Evolutionary conservation across 352 stramenopile species (phyloP).

Genomic region (Globisporangium sylvaticum): DNA sequence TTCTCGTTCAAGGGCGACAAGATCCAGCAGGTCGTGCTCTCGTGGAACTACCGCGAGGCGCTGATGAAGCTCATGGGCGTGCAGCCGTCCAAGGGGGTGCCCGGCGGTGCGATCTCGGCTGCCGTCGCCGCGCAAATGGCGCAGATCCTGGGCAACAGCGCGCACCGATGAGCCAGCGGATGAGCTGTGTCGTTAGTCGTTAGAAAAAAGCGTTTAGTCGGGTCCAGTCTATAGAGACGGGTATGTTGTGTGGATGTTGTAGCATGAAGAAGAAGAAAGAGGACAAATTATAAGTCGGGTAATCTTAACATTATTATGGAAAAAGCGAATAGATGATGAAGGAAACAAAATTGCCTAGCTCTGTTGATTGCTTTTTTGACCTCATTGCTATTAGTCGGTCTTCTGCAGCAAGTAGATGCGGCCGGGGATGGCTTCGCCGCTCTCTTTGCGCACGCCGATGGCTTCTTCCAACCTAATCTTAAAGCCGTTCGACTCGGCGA

Average conservation of each 20-base stretch:
- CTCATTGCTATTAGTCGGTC: neutral
- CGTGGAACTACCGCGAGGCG: constrained; percentile 73
- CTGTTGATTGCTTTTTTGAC: neutral
- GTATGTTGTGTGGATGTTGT: neutral
- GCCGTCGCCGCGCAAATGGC: neutral
- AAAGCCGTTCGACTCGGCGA: constrained; percentile 42
- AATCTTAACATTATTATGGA: constrained; percentile 6
- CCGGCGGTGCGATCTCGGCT: constrained; percentile 19
- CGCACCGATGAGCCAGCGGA: constrained; percentile 14
- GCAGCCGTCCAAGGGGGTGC: constrained; percentile 20
- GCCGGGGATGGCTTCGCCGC: constrained; percentile 59
- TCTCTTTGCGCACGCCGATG: constrained; percentile 69
- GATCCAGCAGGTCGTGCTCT: constrained; percentile 66
- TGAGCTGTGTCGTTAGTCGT: neutral
- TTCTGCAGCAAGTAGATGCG: constrained; percentile 55
- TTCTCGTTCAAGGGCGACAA: constrained; percentile 78
- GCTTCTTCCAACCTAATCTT: constrained; percentile 32
- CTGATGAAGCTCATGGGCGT: constrained; percentile 71
- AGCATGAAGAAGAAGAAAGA: neutral
- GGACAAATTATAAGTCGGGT: constrained; percentile 4
- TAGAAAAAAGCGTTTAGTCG: neutral
- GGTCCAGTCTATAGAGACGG: neutral
- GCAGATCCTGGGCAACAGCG: constrained; percentile 6
- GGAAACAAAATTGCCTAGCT: neutral
- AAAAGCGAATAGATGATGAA: neutral